Percentiles rank a stretch among this genome's conserved stretches.
These are phyloP conservation scores for Calonectria hongkongensis DNA, from an alignment of 2,329 filamentous ascomycete species.

Conservation along the genomic window DNA sequence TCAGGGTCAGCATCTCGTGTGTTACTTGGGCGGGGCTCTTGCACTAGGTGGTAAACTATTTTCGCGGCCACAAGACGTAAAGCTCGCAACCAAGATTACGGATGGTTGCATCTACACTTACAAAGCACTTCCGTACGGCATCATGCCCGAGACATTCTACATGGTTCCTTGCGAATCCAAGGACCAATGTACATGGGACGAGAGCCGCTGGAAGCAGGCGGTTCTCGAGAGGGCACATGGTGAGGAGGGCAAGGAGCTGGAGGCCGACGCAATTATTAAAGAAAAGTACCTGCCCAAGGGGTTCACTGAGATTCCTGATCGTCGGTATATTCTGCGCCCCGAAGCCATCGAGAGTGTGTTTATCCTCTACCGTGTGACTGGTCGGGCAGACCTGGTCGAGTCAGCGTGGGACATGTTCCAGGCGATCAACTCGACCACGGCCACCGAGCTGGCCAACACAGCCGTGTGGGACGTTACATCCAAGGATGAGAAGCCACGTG, in stretches of 20 bases:
- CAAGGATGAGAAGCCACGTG: conserved; percentile 56
- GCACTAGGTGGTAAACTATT: conserved; percentile 69
- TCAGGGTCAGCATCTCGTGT: conserved; percentile 67
- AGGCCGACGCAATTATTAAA: conserved; percentile 54
- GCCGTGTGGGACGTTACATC: conserved; percentile 65
- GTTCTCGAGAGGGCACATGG: conserved; percentile 49
- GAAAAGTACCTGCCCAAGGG: conserved; percentile 69
- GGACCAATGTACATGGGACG: conserved; percentile 61
- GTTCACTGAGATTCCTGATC: conserved; percentile 75
- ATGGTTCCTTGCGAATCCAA: conserved; percentile 63
- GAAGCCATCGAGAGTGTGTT: conserved; percentile 74
- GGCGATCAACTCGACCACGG: conserved; percentile 67
- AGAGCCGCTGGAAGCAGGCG: conserved; percentile 60
- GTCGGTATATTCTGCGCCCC: conserved; percentile 71
- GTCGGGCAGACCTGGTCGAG: conserved; percentile 66
- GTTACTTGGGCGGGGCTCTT: conserved; percentile 71
- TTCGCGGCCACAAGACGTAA: conserved; percentile 63
- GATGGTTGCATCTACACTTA: conserved; percentile 73
- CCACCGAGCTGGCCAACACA: conserved; percentile 69
- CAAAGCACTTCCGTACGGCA: conserved; percentile 66
- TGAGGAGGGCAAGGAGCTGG: conserved; percentile 49
- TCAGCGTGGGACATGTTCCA: conserved; percentile 73
- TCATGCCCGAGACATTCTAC: conserved; percentile 71
- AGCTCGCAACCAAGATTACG: conserved; percentile 66
- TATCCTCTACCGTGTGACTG: conserved; percentile 72